A percentile compares a stretch with the other conserved stretches of the same genome.
phyloP scores from a whole-genome alignment of 2,329 filamentous ascomycete species.

The Colletotrichum tropicale region DNA sequence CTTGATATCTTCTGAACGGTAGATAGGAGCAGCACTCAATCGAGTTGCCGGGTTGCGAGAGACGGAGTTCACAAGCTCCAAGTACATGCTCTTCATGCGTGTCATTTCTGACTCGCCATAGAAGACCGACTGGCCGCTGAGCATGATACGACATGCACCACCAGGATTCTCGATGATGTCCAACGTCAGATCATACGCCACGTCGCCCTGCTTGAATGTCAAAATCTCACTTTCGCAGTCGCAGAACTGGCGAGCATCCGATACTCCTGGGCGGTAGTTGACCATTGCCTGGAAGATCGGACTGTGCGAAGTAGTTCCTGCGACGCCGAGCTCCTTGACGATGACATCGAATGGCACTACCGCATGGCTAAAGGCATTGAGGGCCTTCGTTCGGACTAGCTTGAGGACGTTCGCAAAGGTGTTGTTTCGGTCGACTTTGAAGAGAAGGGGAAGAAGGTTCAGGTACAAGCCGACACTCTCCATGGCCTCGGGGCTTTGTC shows the following conservation, averaged over 20 bases:
- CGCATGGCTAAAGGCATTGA: conserved; percentile 45
- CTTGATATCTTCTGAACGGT: neutral
- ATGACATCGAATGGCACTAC: conserved; percentile 53
- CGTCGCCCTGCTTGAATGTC: neutral
- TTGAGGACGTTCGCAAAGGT: neutral
- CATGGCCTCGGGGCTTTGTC: conserved; percentile 30
- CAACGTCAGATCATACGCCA: neutral
- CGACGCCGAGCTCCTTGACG: conserved; percentile 44
- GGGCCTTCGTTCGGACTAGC: neutral
- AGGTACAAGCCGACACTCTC: conserved; percentile 49
- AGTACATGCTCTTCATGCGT: neutral
- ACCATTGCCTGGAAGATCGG: conserved; percentile 54
- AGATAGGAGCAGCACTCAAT: neutral
- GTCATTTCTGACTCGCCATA: neutral
- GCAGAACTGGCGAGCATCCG: neutral
- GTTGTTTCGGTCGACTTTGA: conserved; percentile 25
- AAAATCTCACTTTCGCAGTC: neutral
- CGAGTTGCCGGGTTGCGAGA: neutral
- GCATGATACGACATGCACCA: neutral
- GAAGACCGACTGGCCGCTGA: neutral
- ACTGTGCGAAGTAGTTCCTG: conserved; percentile 38
- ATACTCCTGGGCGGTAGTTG: conserved; percentile 32
- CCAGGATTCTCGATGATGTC: neutral
- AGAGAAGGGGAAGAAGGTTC: conserved; percentile 52
- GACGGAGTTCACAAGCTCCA: neutral